These are phyloP conservation scores for Colletotrichum ledebouriae DNA, from an alignment of 2,329 filamentous ascomycete genomes.

Conservation along the genomic window DNA sequence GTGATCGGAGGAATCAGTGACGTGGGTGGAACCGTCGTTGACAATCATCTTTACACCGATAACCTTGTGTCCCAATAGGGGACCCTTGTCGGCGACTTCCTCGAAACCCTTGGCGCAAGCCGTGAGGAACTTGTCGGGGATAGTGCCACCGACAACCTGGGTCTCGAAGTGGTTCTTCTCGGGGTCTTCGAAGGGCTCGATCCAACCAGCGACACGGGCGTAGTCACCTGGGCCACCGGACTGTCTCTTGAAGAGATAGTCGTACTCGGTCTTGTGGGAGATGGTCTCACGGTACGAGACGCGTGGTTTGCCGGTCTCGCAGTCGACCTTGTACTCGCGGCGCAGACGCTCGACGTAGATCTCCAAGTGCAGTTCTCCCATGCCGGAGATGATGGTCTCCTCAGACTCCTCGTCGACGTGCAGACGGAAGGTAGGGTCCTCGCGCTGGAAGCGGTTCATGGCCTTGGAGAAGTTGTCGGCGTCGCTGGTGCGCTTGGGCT, in stretches of 20 bases:
- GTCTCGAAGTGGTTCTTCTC: slow-evolving; percentile 87
- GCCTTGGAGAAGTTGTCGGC: slow-evolving; percentile 96
- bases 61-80: slow-evolving; percentile 92
- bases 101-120: slow-evolving; percentile 97
- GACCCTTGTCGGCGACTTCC: slow-evolving; percentile 84
- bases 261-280: slow-evolving; percentile 82
- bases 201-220: slow-evolving; percentile 89
- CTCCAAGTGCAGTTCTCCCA: slow-evolving; percentile 97
- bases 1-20: slow-evolving; percentile 97
- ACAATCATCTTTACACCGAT: slow-evolving; percentile 92
- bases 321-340: slow-evolving; percentile 96
- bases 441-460: slow-evolving; percentile 98
- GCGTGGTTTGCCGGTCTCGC: slow-evolving; percentile 94
- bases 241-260: slow-evolving; percentile 95
- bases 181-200: slow-evolving; percentile 84
- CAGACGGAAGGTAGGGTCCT: slow-evolving; percentile 97
- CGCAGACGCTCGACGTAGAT: slow-evolving; percentile 98
- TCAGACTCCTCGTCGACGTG: slow-evolving; percentile 92
- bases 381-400: slow-evolving; percentile 97
- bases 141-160: slow-evolving; percentile 88
- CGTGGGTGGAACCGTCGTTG: slow-evolving; percentile 96
- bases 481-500: slow-evolving; percentile 93
- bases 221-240: slow-evolving; percentile 96
- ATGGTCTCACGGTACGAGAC: slow-evolving; percentile 98
- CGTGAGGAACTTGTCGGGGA: slow-evolving; percentile 94